These are phyloP conservation scores for Mycena olivaceomarginata DNA, from an alignment of 768 basidiomycete species.

Conservation along the genomic window DNA sequence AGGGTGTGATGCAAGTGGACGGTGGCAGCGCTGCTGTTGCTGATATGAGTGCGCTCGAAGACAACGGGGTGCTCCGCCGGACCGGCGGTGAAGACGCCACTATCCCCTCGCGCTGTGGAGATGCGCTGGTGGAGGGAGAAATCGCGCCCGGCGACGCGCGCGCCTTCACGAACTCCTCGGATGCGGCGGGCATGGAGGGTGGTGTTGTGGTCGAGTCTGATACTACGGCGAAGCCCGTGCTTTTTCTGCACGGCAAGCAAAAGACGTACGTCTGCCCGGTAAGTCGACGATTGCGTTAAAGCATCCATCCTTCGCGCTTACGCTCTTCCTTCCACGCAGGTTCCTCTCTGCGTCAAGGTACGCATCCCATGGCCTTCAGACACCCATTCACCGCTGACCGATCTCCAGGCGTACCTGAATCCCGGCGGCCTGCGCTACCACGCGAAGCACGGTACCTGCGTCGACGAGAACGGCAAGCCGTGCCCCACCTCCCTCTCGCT, in stretches of 20 bases:
- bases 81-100: background rate
- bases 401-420: conserved; percentile 73
- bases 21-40: background rate
- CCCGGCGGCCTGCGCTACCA: conserved; percentile 83
- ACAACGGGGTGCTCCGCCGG: background rate
- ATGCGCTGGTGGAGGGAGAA: background rate
- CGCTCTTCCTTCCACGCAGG: background rate
- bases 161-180: background rate
- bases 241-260: background rate
- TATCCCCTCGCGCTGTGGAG: background rate
- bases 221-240: background rate
- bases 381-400: background rate
- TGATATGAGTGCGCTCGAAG: background rate
- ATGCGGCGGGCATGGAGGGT: background rate
- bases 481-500: conserved; percentile 7
- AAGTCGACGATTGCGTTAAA: background rate
- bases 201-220: background rate
- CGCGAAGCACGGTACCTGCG: conserved; percentile 80
- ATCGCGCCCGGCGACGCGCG: background rate
- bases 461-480: conserved; percentile 54
- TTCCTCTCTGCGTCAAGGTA: conserved; percentile 29
- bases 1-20: background rate
- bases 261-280: conserved; percentile 24
- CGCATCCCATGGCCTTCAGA: background rate
- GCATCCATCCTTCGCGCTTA: background rate